These are phyloP conservation scores for Saccharomycopsis sp. DNA, from an alignment of 805 yeast species.

Conservation along the genomic window DNA sequence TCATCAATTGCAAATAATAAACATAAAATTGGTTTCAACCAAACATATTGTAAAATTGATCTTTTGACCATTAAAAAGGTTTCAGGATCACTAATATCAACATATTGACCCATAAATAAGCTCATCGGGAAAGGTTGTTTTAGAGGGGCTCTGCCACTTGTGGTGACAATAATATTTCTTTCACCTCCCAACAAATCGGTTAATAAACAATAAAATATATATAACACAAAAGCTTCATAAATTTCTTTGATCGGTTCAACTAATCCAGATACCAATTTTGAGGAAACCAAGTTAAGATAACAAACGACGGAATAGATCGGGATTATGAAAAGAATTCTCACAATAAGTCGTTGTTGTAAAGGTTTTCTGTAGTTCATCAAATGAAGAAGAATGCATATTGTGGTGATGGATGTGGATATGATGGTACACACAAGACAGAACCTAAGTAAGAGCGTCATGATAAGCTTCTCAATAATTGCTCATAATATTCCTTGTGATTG, in stretches of 20 bases:
- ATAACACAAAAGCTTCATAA: slow-evolving; percentile 93
- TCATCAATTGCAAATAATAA: slow-evolving; percentile 39
- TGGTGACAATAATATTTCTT: slow-evolving; percentile 60
- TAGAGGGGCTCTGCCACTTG: slow-evolving; percentile 65
- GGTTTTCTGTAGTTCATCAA: slow-evolving; percentile 77
- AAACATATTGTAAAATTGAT: slow-evolving; percentile 86
- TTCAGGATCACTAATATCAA: slow-evolving; percentile 82
- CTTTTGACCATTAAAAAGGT: slow-evolving; percentile 70
- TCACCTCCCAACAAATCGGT: slow-evolving; percentile 90
- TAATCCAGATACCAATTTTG: slow-evolving; percentile 29
- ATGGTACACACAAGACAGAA: no score
- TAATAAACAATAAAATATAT: slow-evolving; percentile 78
- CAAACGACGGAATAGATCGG: slow-evolving; percentile 75
- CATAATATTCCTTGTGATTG: no score
- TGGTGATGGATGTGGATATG: no score
- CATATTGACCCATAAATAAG: slow-evolving; percentile 36
- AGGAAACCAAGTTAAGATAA: slow-evolving; percentile 42
- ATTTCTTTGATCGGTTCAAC: slow-evolving; percentile 77
- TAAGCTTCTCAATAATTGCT: no score
- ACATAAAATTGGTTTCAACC: slow-evolving; percentile 85
- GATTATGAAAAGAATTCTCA: slow-evolving; percentile 71
- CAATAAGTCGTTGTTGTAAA: slow-evolving; percentile 71
- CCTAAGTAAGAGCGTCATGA: no score
- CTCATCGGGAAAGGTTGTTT: slow-evolving; percentile 48
- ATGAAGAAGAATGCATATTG: no score